Base-by-base conservation (phyloP, 208 protist genomes). In the Trypanosoma rangeli region DNA sequence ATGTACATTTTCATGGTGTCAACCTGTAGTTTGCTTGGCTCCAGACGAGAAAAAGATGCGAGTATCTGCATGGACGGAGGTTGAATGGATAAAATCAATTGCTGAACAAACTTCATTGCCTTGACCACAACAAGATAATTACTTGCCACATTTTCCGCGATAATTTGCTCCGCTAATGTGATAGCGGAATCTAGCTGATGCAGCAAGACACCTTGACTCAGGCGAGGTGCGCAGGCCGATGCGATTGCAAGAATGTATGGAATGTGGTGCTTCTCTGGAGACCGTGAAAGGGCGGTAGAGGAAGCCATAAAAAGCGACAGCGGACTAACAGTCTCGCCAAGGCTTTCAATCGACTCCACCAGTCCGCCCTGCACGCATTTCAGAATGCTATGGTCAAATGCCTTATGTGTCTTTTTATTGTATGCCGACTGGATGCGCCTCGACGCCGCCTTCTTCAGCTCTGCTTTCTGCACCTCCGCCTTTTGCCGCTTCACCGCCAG, bases 281-380 rank as follows among this genome's bases (percentile, higher is more conserved):
- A 66, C 57, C 78, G 80, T 18, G 82, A 79, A 3, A 90, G 69
- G 0, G 90, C 86, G 0, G 88, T 91, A 58, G 73, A 87, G 56
- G 90, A 84, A 18, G 76, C 84, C 80, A 95, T 92, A 76, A 92
- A 93, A 49, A 95, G 78, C 13, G 90, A 84, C 3, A 93, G 82
- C 7, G 90, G 87, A 37, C 73, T 85, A 4, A 94, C 84, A 15
- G 66, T 62, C 68, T 95, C 84, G 0, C 78, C 74, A 13, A 95
- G 84, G 48, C 37, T 53, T 35, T 78, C 53, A 68, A 95, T 93
- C 28, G 85, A 89, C 37, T 78, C 79, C 24, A 80, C 80, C 28
- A 95, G 68, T 18, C 90, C 90, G 3, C 88, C 87, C 59, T 94
- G 90, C 35, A 95, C 87, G 18, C 79, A 82, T 29, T 81, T 71